A percentile compares a stretch with the other conserved stretches of the same genome.
Evolutionary conservation across 163 green algal species (phyloP).

Genomic region (Smithsoniella earleae): DNA sequence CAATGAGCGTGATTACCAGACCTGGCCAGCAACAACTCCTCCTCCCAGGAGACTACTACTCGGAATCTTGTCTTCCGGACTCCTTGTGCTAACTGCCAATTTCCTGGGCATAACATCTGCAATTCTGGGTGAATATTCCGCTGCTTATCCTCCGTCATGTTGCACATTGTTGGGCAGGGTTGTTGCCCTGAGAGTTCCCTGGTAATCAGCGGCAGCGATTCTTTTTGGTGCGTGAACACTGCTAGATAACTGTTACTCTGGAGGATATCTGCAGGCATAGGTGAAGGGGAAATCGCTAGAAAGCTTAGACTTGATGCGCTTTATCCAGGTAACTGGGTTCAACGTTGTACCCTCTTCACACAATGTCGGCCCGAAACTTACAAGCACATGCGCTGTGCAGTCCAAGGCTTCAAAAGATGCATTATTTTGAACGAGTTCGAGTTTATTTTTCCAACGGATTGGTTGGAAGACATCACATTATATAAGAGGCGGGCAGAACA

Average conservation of each 20-base stretch:
- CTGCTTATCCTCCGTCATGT: background rate
- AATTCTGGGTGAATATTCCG: background rate
- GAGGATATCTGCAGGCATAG: background rate
- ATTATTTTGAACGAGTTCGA: background rate
- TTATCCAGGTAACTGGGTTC: background rate
- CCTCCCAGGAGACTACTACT: background rate
- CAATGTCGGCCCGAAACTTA: background rate
- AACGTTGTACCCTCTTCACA: background rate
- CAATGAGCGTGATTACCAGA: background rate
- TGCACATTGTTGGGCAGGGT: background rate
- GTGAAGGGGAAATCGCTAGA: background rate
- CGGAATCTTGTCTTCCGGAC: background rate
- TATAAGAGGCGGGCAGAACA: background rate
- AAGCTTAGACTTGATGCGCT: background rate
- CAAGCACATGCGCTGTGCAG: background rate
- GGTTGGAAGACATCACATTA: conserved; percentile 10
- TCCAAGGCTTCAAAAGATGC: background rate
- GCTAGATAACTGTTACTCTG: background rate
- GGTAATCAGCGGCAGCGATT: background rate
- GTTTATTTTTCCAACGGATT: background rate
- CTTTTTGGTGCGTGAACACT: background rate
- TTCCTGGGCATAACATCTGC: conserved; percentile 2
- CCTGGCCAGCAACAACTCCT: conserved; percentile 18
- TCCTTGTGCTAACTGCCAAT: background rate
- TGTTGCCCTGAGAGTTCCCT: background rate